phyloP scores from a whole-genome alignment of 192 early-diverging fungal species.

The Coemansia sp. region DNA sequence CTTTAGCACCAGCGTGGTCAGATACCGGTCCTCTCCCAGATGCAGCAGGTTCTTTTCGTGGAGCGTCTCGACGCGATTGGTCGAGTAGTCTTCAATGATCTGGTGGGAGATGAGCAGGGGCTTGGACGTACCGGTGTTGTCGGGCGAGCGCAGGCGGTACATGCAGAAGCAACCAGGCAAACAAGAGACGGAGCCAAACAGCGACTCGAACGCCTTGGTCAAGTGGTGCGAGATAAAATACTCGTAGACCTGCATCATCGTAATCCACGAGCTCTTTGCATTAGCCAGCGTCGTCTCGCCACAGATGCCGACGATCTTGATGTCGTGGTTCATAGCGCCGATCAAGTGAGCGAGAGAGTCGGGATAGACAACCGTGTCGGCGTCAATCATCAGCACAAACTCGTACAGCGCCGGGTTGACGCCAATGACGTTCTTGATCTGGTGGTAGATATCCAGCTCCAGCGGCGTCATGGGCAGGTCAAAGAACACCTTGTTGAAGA shows the following conservation, averaged over 20 bases:
- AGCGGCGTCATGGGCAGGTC: slow-evolving; percentile 91
- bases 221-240: slow-evolving; percentile 98
- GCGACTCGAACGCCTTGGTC: slow-evolving; percentile 95
- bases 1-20: slow-evolving; percentile 93
- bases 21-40: slow-evolving; percentile 97
- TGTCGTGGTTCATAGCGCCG: slow-evolving; percentile 85
- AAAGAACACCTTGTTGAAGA: slow-evolving; percentile 96
- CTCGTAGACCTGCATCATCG: slow-evolving; percentile 99
- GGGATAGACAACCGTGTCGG: slow-evolving; percentile 88
- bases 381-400: slow-evolving; percentile 96
- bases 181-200: slow-evolving; percentile 97
- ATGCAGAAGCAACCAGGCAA: slow-evolving; percentile 99
- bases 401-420: slow-evolving; percentile 96
- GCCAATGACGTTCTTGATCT: slow-evolving; percentile 99
- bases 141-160: slow-evolving; percentile 92
- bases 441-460: slow-evolving; percentile 97
- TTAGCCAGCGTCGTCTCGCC: slow-evolving; percentile 95
- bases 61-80: slow-evolving; percentile 92
- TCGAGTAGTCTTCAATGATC: slow-evolving; percentile 91
- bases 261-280: slow-evolving; percentile 89
- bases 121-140: slow-evolving; percentile 63
- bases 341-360: slow-evolving; percentile 93
- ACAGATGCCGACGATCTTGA: slow-evolving; percentile 89
- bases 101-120: slow-evolving; percentile 87
- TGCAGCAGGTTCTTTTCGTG: slow-evolving; percentile 99